Evolutionary conservation across 164 flowering plant genomes (phyloP), one percentile per base, ranked within the genome.

Genomic region (Malania oleifera): DNA sequence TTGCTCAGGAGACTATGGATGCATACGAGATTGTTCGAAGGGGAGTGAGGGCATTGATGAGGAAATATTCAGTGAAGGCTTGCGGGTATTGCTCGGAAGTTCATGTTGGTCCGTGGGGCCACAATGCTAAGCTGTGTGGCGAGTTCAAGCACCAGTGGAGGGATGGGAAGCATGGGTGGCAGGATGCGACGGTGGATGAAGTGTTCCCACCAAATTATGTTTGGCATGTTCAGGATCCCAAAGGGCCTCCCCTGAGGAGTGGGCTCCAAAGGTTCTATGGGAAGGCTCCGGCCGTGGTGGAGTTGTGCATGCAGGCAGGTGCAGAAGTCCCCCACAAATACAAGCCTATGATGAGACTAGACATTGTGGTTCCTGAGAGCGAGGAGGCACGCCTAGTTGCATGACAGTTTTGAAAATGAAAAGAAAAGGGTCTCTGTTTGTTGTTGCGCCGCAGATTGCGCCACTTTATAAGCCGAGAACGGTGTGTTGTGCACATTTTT

Each of bases 91-190:
- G 97, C 75, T 67, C 95, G 3, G 96, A 93, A 76, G 87, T 93
- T 66, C 99, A 93, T 56, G 93, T 93, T 19, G 99, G 99, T 34
- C 96, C 99, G 3, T 84, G 96, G 89, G 99, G 99, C 39, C 99
- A 93, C 67, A 73, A 83, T 68, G 96, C 77, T 0, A 93, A 85
- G 77, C 84, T 90, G 2, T 93, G 99, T 61, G 97, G 97, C 17
- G 90, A 68, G 60, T 86, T 84, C 69, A 93, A 93, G 76, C 96
- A 90, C 67, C 97, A 90, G 53, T 88, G 96, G 96, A 82, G 97
- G 62, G 95, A 93, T 57, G 97, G 97, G 60, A 90, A 87, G 75
- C 97, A 93, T 62, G 97, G 97, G 14, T 93, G 99, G 97, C 97
- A 93, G 75, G 91, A 88, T 65, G 99, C 97, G 0, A 79, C 75